Conservation (phyloP, 345 rosid species). For the Pelargonium nanum region DNA sequence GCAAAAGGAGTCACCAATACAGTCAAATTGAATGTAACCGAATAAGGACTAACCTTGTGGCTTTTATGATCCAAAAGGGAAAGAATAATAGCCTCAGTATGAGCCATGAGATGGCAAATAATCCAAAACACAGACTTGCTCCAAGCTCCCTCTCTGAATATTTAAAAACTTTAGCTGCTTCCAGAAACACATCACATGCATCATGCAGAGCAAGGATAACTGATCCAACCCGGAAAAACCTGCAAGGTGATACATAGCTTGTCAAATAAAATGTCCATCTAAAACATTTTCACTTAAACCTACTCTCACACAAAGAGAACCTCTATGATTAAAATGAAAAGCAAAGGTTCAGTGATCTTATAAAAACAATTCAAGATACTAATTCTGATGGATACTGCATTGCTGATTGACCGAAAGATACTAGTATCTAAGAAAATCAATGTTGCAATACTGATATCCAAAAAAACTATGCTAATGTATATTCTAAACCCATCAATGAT, state of each 20-base stretch:
- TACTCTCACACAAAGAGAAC: too few relatives aligned
- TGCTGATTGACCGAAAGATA: too few relatives aligned
- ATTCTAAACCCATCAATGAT: neutral
- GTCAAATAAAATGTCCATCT: neutral
- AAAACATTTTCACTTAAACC: too few relatives aligned
- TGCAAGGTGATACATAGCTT: conserved; percentile 8
- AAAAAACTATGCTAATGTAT: too few relatives aligned
- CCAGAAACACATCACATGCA: conserved; percentile 81
- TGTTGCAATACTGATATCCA: neutral
- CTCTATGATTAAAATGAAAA: too few relatives aligned
- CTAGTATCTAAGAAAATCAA: too few relatives aligned
- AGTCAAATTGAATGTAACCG: conserved; percentile 3
- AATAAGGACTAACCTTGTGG: conserved; percentile 48
- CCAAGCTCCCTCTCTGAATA: conserved; percentile 77
- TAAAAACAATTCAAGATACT: too few relatives aligned
- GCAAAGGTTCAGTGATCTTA: too few relatives aligned
- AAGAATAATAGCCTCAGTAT: conserved; percentile 71
- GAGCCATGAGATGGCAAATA: conserved; percentile 93
- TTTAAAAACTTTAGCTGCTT: conserved; percentile 86
- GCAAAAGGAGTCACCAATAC: conserved; percentile 6
- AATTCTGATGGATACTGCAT: too few relatives aligned
- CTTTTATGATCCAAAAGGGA: conserved; percentile 80
- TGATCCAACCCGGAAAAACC: conserved; percentile 78
- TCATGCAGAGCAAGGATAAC: conserved; percentile 84
- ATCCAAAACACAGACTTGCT: conserved; percentile 84